Evolutionary conservation across 345 rosid species (phyloP).

Genomic region (Erodium maritimum): DNA sequence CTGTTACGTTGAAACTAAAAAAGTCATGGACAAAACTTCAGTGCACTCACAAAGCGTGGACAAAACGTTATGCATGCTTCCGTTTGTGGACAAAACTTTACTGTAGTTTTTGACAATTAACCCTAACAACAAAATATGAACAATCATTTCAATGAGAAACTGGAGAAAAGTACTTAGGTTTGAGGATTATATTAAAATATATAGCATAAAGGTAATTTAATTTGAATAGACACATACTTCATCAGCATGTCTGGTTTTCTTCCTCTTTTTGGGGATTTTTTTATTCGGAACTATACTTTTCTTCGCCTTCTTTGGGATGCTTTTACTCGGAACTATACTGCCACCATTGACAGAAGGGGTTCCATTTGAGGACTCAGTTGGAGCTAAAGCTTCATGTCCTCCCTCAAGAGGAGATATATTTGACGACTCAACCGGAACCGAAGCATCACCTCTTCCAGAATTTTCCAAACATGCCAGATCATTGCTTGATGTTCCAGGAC

Average conservation of each 20-base stretch:
- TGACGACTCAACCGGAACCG: constrained; percentile 10
- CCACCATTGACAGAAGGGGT: constrained; percentile 5
- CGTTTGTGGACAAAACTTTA: too few relatives aligned
- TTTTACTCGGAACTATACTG: constrained; percentile 2
- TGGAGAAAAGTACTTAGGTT: background rate
- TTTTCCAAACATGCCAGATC: constrained; percentile 6
- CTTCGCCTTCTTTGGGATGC: constrained; percentile 5
- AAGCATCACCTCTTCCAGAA: constrained; percentile 12
- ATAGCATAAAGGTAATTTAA: background rate
- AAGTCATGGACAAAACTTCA: too few relatives aligned
- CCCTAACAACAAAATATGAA: background rate
- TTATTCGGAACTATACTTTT: constrained; percentile 9
- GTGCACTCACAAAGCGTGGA: too few relatives aligned
- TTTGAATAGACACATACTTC: constrained; percentile 14
- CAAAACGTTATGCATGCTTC: too few relatives aligned
- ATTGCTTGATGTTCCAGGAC: background rate
- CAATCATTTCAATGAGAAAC: background rate
- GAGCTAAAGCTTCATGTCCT: constrained; percentile 13
- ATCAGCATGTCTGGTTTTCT: constrained; percentile 6
- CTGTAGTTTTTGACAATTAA: too few relatives aligned
- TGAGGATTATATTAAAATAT: background rate
- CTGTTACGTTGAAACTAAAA: too few relatives aligned
- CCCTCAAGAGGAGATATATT: constrained; percentile 7
- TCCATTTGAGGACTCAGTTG: constrained; percentile 7
- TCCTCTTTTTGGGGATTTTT: constrained; percentile 11